Evolutionary conservation across 441 rosid genomes (phyloP).

Genomic region (Populus hybrid): DNA sequence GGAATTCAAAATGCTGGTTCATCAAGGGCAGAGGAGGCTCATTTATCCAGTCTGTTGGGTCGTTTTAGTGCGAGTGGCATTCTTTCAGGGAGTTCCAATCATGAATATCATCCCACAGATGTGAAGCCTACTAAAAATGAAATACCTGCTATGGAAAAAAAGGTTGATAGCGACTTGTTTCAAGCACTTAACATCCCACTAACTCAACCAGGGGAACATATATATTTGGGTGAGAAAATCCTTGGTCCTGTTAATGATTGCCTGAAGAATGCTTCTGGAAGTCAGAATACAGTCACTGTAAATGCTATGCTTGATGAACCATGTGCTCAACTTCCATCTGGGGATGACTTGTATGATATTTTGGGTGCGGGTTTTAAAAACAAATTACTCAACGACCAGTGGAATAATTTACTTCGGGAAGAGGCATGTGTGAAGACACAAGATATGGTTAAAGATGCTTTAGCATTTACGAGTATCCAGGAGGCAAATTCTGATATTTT

Average conservation of each 20-base stretch:
- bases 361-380: conserved; percentile 72
- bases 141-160: conserved; percentile 27
- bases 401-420: conserved; percentile 29
- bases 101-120: conserved; percentile 16
- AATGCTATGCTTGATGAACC: conserved; percentile 29
- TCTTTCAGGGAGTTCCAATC: conserved; percentile 27
- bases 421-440: conserved; percentile 29
- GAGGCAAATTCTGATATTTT: conserved; percentile 35
- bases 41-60: conserved; percentile 22
- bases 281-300: conserved; percentile 22
- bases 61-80: conserved; percentile 19
- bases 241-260: conserved; percentile 21
- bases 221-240: conserved; percentile 20
- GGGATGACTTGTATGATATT: conserved; percentile 76
- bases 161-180: conserved; percentile 26
- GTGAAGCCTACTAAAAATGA: conserved; percentile 19
- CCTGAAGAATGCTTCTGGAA: conserved; percentile 29
- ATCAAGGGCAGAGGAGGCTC: conserved; percentile 29
- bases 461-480: conserved; percentile 33
- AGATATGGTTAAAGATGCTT: conserved; percentile 33
- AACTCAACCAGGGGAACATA: conserved; percentile 17
- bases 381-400: conserved; percentile 38
- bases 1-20: conserved; percentile 22
- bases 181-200: conserved; percentile 25
- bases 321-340: conserved; percentile 37